A percentile compares a stretch with the other conserved stretches of the same genome.
Evolutionary conservation across 108 stramenopile genomes (phyloP).

Genomic region (Skeletonema marinoi): DNA sequence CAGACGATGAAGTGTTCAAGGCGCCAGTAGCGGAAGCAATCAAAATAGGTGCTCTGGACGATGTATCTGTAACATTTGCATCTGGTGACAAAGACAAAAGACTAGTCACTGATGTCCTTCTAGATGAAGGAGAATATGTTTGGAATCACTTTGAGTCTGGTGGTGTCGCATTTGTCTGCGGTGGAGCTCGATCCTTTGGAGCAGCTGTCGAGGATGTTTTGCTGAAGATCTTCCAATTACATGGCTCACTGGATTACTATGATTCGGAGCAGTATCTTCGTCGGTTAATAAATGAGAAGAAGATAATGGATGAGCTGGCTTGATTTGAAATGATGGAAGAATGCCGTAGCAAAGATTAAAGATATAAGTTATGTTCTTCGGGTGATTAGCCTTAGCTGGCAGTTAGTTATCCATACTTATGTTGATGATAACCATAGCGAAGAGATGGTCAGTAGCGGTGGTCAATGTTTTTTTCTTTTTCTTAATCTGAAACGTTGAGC

Average conservation of each 20-base stretch:
- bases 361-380: no score
- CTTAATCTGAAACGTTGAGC: no score
- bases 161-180: constrained; percentile 63
- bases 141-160: constrained; percentile 55
- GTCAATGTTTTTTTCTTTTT: no score
- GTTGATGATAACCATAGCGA: no score
- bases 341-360: no score
- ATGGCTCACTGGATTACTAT: constrained; percentile 50
- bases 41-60: constrained; percentile 42
- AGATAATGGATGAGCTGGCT: constrained; percentile 56
- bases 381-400: no score
- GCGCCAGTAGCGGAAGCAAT: constrained; percentile 47
- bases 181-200: constrained; percentile 72
- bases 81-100: constrained; percentile 29
- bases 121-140: constrained; percentile 28
- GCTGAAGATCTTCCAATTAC: constrained; percentile 53
- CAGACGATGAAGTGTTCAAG: constrained; percentile 63
- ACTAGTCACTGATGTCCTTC: constrained; percentile 51
- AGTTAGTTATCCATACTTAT: no score
- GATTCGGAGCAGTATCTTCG: constrained; percentile 59
- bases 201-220: constrained; percentile 58
- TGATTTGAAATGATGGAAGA: not conserved
- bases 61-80: constrained; percentile 46
- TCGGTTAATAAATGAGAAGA: constrained; percentile 45
- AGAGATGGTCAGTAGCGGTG: no score